These are phyloP conservation scores for Corylus avellana DNA, from an alignment of 306 rosid species.

Conservation along the genomic window DNA sequence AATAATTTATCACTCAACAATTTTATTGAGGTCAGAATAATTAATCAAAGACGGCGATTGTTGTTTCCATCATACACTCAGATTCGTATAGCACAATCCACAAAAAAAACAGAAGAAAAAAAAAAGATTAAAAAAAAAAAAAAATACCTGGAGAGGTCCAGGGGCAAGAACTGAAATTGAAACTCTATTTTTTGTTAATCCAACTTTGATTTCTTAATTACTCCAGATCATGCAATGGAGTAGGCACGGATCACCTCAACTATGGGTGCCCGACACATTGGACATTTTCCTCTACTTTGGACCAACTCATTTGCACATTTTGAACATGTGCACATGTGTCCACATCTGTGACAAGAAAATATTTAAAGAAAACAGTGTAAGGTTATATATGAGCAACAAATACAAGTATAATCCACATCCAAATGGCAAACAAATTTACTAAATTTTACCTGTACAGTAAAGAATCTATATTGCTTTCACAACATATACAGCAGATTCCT, in stretches of 20 bases:
- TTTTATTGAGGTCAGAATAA: slow-evolving; percentile 28
- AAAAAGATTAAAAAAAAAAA: too few relatives aligned
- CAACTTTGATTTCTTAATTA: slow-evolving; percentile 7
- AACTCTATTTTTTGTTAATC: slow-evolving; percentile 35
- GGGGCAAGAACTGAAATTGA: slow-evolving; percentile 30
- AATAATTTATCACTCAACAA: slow-evolving; percentile 12
- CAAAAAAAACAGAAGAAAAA: not conserved
- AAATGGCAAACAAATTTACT: not conserved
- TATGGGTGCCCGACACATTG: slow-evolving; percentile 95
- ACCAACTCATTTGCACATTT: slow-evolving; percentile 81
- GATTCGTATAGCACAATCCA: not conserved
- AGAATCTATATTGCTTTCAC: slow-evolving; percentile 71
- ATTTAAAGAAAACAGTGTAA: not conserved
- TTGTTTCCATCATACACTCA: slow-evolving; percentile 16
- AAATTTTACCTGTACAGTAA: slow-evolving; percentile 81
- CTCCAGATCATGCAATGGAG: slow-evolving; percentile 43
- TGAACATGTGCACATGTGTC: slow-evolving; percentile 96
- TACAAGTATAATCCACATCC: not conserved
- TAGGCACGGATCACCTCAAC: slow-evolving; percentile 92
- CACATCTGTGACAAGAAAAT: slow-evolving; percentile 62
- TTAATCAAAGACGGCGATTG: slow-evolving; percentile 3
- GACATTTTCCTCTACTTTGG: slow-evolving; percentile 68
- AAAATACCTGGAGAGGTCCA: slow-evolving; percentile 34
- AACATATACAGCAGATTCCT: slow-evolving; percentile 89
- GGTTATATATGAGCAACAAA: not conserved